Conservation (phyloP, 2,329 filamentous ascomycete species). For the Penicillium sp. region DNA sequence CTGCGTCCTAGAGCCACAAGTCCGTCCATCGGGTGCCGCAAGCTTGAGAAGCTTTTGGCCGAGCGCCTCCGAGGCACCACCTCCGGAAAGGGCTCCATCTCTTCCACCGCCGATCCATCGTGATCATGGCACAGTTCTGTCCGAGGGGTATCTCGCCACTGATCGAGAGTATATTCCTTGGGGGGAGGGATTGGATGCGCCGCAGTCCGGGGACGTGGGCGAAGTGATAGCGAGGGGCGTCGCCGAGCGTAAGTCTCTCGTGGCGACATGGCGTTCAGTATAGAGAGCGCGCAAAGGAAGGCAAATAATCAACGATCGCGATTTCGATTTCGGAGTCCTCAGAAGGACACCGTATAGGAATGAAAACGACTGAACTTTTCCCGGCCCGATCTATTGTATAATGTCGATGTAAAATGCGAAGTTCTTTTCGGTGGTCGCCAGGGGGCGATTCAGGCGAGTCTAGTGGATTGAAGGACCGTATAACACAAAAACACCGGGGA, state of each 20-base stretch:
- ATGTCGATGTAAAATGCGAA: slow-evolving; percentile 10
- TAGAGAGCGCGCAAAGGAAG: neutral
- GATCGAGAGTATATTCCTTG: slow-evolving; percentile 24
- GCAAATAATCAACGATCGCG: slow-evolving; percentile 13
- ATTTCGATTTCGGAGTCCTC: slow-evolving; percentile 4
- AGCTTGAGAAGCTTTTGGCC: slow-evolving; percentile 48
- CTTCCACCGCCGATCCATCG: slow-evolving; percentile 35
- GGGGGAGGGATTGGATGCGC: slow-evolving; percentile 28
- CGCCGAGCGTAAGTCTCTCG: slow-evolving; percentile 39
- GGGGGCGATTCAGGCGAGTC: slow-evolving; percentile 16
- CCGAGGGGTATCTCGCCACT: slow-evolving; percentile 29
- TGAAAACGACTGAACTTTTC: slow-evolving; percentile 19
- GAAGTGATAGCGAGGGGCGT: slow-evolving; percentile 45
- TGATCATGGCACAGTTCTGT: slow-evolving; percentile 29
- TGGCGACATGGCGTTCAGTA: slow-evolving; percentile 32
- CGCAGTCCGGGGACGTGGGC: slow-evolving; percentile 43
- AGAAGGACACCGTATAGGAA: neutral
- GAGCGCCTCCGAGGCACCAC: slow-evolving; percentile 37
- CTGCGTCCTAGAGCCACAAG: slow-evolving; percentile 47
- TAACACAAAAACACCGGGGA: slow-evolving; percentile 15
- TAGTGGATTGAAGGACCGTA: slow-evolving; percentile 11
- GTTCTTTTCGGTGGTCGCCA: slow-evolving; percentile 9
- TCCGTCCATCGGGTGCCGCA: slow-evolving; percentile 48
- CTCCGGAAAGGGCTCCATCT: slow-evolving; percentile 37
- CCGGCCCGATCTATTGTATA: slow-evolving; percentile 14